Evolutionary conservation across 2,329 filamentous ascomycete species (phyloP), one percentile per base, ranked within the genome.

Genomic region (Cylindrodendrum hubeiense): DNA sequence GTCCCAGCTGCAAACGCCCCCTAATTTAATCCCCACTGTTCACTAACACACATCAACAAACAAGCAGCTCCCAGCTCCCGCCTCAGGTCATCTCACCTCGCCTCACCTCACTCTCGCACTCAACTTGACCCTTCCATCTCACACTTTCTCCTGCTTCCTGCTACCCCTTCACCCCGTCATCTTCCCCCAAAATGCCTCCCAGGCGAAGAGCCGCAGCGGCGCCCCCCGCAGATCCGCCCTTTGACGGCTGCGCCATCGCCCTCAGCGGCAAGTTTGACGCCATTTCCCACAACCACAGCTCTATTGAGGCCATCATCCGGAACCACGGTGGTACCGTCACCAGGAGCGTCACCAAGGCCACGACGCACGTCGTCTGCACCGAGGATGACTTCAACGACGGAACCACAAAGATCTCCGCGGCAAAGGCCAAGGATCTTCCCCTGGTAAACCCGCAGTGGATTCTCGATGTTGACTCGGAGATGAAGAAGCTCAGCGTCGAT

Each of bases 371-470:
- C 24, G 78, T 91, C 52, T 84, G 85, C n/a, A 87, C 83, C 0
- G 79, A 85, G 8, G 78, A 81, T 9, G 88, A 90, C 65, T 86
- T 82, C 67, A 77, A 83, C 8, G 85, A 83, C 47, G 77, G 77
- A 1, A 83, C 84, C 0, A 74, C 79, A 46, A 91, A 91, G 72
- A 84, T 87, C 68, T 80, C 80, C 70, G 77, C 85, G 17, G 86
- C 84, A 5, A 75, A 80, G 10, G 70, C 80, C 13, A 80, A 84
- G 34, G 80, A 76, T 21, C 78, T 91, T 13, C 83, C 83, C 3
- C 83, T 93, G 49, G 84, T 93, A 26, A 82, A 78, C 10, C 76
- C 90, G 0, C 79, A 86, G 15, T 94, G 91, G 91, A 79, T 90
- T n/a, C 67, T 86, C 2, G 84, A 89, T n/a, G 89, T 84, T 22